Base-by-base conservation (phyloP, 208 protist genomes). In the Leishmania major region DNA sequence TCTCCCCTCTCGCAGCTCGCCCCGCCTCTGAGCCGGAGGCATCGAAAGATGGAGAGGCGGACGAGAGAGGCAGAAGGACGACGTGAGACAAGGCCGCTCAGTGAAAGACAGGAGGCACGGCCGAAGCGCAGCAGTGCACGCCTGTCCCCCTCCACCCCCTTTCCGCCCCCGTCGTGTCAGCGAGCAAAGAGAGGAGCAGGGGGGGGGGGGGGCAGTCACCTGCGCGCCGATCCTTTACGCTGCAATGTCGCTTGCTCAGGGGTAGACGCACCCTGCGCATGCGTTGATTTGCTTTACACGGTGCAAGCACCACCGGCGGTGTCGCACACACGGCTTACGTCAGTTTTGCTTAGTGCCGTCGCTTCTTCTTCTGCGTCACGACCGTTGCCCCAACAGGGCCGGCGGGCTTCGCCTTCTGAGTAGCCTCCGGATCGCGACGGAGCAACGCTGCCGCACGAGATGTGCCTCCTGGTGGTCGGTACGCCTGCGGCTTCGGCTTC, bases 401-500 rank as follows among this genome's bases (percentile, higher is more conserved):
- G 22, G 91, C 87, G 40, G 92, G 76, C 87, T 96, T 96, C 22
- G 86, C 88, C 72, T 87, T 84, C 64, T 87, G 81, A 37, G 90
- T 79, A 11, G 88, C 69, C 31, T 84, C 84, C 35, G 87, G 79
- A 43, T 94, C 91, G 5, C 92, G 84, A 11, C 91, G 86, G 55
- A 96, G 86, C 78, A 95, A 73, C 22, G 89, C 91, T 1, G 91
- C 88, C 4, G 94, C 90, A 13, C 90, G 85, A 10, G 84, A 85
- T 62, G 84, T 84, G 55, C 91, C 94, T 45, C 93, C 91, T 11
- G 94, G 94, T 45, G 94, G 90, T 25, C 89, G 77, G 86, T 97
- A 97, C 60, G 91, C 91, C 86, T 91, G 89, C 75, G 92, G 77
- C 82, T 97, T 97, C 35, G 84, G 70, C 75, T 86, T 88, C 83